These are phyloP conservation scores for Tetracentron sinense DNA, from an alignment of 164 flowering plant genomes.

Conservation along the genomic window DNA sequence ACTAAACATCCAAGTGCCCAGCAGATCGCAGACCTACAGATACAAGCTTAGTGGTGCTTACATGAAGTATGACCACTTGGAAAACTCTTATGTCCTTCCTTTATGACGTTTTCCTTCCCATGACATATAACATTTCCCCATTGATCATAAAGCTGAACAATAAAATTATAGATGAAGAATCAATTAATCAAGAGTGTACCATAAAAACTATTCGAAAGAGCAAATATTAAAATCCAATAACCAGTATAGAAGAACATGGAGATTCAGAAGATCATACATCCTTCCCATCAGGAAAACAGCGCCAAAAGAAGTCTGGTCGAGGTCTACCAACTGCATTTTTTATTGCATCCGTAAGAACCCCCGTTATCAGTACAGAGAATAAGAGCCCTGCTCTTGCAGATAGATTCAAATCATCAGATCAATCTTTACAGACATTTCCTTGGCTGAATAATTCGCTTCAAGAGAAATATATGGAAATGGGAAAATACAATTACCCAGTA, in stretches of 20 bases:
- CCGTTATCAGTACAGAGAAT: conserved; percentile 53
- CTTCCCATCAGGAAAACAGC: conserved; percentile 82
- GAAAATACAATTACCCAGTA: conserved; percentile 41
- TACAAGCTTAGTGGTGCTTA: conserved; percentile 15
- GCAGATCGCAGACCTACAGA: background rate
- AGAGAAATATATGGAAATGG: background rate
- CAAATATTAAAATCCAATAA: background rate
- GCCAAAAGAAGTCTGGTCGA: conserved; percentile 84
- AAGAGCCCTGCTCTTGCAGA: conserved; percentile 45
- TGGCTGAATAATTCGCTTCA: background rate
- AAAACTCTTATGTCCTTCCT: conserved; percentile 61
- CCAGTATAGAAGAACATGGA: background rate
- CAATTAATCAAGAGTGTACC: too few relatives aligned
- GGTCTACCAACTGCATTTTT: conserved; percentile 79
- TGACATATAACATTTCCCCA: conserved; percentile 55
- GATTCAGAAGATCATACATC: conserved; percentile 36
- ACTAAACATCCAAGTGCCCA: background rate
- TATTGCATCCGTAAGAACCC: conserved; percentile 57
- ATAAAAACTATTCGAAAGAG: background rate
- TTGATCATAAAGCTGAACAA: conserved; percentile 45
- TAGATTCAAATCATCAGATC: conserved; percentile 1
- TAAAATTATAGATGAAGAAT: too few relatives aligned
- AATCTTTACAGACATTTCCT: background rate
- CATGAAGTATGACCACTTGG: conserved; percentile 73
- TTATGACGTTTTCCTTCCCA: conserved; percentile 36